phyloP scores from a whole-genome alignment of 208 protist genomes.

The Trypanosoma brucei region DNA sequence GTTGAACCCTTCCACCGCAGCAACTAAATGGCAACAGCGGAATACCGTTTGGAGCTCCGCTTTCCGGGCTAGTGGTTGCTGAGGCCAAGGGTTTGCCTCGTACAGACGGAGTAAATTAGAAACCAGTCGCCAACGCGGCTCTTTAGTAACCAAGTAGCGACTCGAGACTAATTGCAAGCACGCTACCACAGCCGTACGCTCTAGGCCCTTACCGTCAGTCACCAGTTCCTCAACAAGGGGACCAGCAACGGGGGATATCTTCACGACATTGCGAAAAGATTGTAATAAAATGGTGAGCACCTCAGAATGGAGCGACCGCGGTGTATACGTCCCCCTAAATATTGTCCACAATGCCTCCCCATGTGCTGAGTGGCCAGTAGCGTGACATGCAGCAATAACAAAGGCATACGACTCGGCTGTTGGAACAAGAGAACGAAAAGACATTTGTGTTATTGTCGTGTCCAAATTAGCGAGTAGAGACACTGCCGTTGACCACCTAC shows the following conservation, averaged over 20 bases:
- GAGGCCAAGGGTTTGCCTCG: constrained; percentile 66
- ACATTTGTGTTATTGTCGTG: constrained; percentile 23
- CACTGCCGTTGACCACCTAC: constrained; percentile 50
- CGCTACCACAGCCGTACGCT: constrained; percentile 56
- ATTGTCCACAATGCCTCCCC: constrained; percentile 39
- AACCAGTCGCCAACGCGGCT: constrained; percentile 31
- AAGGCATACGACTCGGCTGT: constrained; percentile 71
- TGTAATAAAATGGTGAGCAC: constrained; percentile 61
- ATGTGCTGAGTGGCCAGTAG: constrained; percentile 43
- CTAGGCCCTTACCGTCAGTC: constrained; percentile 40
- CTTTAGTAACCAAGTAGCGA: constrained; percentile 23
- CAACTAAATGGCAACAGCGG: constrained; percentile 67
- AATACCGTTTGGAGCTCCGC: constrained; percentile 77
- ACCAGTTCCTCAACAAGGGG: constrained; percentile 44
- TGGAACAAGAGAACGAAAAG: constrained; percentile 59
- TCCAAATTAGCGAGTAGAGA: constrained; percentile 52
- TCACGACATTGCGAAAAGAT: constrained; percentile 52
- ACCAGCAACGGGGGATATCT: constrained; percentile 23
- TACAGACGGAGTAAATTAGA: constrained; percentile 32
- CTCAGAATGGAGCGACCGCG: constrained; percentile 63
- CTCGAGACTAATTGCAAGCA: constrained; percentile 67
- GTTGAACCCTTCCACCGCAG: constrained; percentile 3
- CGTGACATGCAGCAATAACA: constrained; percentile 61
- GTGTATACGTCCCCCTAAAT: constrained; percentile 40
- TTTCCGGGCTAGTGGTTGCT: constrained; percentile 61